Percentiles rank a stretch among this genome's conserved stretches.
phyloP scores from a whole-genome alignment of 1,284 basidiomycete genomes.

The Boletellus dicymbophilus region DNA sequence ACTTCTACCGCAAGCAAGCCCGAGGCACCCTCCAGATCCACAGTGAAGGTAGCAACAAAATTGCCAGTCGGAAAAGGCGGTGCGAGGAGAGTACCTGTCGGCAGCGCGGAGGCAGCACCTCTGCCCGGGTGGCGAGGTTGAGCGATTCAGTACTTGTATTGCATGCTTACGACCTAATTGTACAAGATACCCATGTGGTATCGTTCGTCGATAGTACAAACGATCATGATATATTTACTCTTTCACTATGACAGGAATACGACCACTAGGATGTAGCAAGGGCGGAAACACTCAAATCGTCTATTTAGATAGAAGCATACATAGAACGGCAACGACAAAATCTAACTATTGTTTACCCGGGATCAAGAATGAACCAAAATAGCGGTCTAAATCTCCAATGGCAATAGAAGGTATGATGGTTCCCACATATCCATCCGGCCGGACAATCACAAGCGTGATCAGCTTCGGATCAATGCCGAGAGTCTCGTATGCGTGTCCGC shows the following conservation, averaged over 20 bases:
- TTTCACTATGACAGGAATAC: not conserved
- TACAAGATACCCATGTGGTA: conserved; percentile 22
- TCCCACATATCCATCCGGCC: conserved; percentile 63
- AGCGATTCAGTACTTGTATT: conserved; percentile 26
- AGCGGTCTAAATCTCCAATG: conserved; percentile 37
- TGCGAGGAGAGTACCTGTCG: conserved; percentile 56
- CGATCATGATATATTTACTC: not conserved
- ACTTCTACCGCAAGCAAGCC: conserved; percentile 15
- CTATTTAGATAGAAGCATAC: too few species aligned
- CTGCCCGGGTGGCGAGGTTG: conserved; percentile 34
- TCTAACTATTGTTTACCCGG: too few species aligned
- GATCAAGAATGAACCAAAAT: conserved; percentile 38
- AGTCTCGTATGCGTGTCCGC: conserved; percentile 44
- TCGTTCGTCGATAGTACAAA: not conserved
- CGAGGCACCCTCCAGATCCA: conserved; percentile 16
- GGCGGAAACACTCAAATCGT: too few species aligned
- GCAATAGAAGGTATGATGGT: conserved; percentile 40
- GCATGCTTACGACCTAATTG: conserved; percentile 20
- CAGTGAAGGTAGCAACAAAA: conserved; percentile 24
- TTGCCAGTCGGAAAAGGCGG: conserved; percentile 39
- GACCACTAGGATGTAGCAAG: too few species aligned
- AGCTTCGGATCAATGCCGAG: conserved; percentile 45
- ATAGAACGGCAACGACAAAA: too few species aligned
- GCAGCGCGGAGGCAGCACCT: conserved; percentile 57
- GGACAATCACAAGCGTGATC: conserved; percentile 53